Base-by-base conservation (phyloP, 73 alveolate species). In the Symbiodinium natans region DNA sequence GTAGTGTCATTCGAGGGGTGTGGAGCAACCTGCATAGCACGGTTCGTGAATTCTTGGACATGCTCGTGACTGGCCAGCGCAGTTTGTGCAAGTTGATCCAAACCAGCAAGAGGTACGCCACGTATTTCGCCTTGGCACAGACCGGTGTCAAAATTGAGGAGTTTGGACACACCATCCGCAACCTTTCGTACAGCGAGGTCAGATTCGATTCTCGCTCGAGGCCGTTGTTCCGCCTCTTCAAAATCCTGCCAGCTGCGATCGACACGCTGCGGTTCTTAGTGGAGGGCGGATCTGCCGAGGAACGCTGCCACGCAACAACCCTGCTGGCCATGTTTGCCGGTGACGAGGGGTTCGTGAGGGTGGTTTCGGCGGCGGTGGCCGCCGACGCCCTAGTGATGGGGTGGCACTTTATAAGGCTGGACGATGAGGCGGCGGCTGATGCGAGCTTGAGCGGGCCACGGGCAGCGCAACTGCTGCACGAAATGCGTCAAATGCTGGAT, bases 341-440 rank as follows among this genome's bases (percentile, higher is more conserved):
- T 3, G 87, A 80, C 23, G 52, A 17, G 34, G 87, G 87, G n/a
- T 80, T 25, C 59, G 31, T 13, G 34, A 23, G 36, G n/a, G 34
- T 80, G 56, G 59, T 80, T 43, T 54, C 59, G 5, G 87, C 87
- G 3, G 87, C 87, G 36, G 87, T 80, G 11, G 48, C 59, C 31
- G 87, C 87, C 1, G 87, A 80, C 36, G 87, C 87, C 40, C 9
- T 80, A 56, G 87, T 38, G 38, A 31, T 80, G 56, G 87, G 87
- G 31, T 25, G 40, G 56, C 34, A 27, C 5, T 38, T 6, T 11
- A 25, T 38, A 23, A 54, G 56, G 56, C 59, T 40, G 19, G 87
- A 80, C 10, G 87, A 80, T 29, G 31, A 42, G 10, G 87, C 87
- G 2, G 52, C 87, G 8, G 87, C 87, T 5, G 87, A 80, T 36